Base-by-base conservation (phyloP, 768 basidiomycete genomes). In the Calocera viscosa region DNA sequence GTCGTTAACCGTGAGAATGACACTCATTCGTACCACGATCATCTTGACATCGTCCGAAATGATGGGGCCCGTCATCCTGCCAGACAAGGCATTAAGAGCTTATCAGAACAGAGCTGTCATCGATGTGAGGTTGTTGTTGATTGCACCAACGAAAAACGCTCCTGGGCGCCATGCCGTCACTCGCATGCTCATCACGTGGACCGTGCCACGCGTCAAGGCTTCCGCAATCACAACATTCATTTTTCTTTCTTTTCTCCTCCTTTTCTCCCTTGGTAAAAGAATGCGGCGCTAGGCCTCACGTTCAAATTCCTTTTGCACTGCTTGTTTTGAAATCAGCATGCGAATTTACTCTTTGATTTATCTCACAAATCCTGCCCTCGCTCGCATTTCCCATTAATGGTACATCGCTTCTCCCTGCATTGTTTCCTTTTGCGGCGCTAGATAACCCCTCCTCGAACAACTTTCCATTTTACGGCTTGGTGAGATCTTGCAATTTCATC, bases 21-120 rank as follows among this genome's bases (percentile, higher is more conserved):
- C 26, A 3, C 11, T 40, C 66, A 67, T 67, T 11, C 66, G 49
- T n/a, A 67, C 41, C 24, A 67, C 39, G 1, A 53, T 39, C n/a
- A n/a, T 17, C 30, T 41, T 14, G 22, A 67, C 32, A 22, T 60
- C 35, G 10, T 19, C 2, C 0, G 66, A 63, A 2, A 67, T 17
- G 24, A 11, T 11, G 11, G 2, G 11, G 11, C 53, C 53, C 7
- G 26, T 32, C 53, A 60, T 60, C 16, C 10, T 60, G 53, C n/a
- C 5, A 60, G 2, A 60, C 26, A 60, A 22, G 22, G 19, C 53
- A 60, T 60, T 7, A 60, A 10, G 19, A 12, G 26, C 53, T 26
- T 2, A 32, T 26, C 26, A 47, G 43, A 38, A 19, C 19, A 47
- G 19, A 19, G 8, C 8, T 5, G 7, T 7, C 43, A 17, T 47